Evolutionary conservation across 225 moss, liverwort and hornwort species (phyloP).

Genomic region (Marchantia polymorpha): DNA sequence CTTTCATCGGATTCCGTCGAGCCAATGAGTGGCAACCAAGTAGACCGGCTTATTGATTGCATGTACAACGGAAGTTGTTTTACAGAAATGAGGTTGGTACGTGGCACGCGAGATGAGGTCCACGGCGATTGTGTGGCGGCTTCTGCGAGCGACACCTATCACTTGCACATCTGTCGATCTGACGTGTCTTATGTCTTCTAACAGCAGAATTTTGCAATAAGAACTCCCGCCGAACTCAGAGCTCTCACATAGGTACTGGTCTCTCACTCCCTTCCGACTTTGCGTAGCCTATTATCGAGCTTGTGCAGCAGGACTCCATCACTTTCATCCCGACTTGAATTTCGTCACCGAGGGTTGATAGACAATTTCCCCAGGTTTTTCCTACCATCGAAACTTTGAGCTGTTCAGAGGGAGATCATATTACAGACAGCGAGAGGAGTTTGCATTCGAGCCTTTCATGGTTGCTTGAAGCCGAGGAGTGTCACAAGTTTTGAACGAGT

Average conservation of each 20-base stretch:
- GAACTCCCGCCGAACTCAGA: neutral
- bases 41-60: neutral
- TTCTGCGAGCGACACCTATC: neutral
- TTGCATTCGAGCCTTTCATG: too few relatives aligned
- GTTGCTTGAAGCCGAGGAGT: too few relatives aligned
- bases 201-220: neutral
- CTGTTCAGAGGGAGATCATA: too few relatives aligned
- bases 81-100: neutral
- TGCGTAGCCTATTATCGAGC: neutral
- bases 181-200: neutral
- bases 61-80: neutral
- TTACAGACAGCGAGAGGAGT: too few relatives aligned
- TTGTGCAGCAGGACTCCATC: too few relatives aligned
- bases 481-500: too few relatives aligned
- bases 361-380: too few relatives aligned
- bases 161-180: neutral
- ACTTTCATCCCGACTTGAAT: too few relatives aligned
- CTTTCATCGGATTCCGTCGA: neutral
- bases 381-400: too few relatives aligned
- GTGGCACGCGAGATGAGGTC: neutral
- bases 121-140: neutral
- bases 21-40: neutral
- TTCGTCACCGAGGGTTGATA: too few relatives aligned
- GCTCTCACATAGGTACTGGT: neutral
- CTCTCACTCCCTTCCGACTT: neutral